These are phyloP conservation scores for Sclerotinia spermophila DNA, from an alignment of 2,329 filamentous ascomycete species.

Conservation along the genomic window DNA sequence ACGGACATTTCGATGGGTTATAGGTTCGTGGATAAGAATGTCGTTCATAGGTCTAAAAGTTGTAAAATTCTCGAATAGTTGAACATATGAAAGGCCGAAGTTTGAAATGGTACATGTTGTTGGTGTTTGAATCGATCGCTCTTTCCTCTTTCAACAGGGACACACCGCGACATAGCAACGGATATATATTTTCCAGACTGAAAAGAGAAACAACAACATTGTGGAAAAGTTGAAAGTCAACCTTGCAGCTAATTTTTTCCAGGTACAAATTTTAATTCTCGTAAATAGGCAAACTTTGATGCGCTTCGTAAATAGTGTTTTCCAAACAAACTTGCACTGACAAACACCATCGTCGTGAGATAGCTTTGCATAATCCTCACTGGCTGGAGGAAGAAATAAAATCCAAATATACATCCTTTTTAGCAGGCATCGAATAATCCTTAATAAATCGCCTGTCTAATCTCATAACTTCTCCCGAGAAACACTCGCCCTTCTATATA, in stretches of 20 bases:
- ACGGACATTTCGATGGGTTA: slow-evolving; percentile 16
- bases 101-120: not conserved
- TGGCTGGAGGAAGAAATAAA: not conserved
- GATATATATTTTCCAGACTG: too few species aligned
- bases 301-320: not conserved
- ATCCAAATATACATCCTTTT: too few species aligned
- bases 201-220: not conserved
- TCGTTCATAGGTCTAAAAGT: slow-evolving; percentile 11
- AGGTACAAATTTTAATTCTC: not conserved
- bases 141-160: not conserved
- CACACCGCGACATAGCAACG: not conserved
- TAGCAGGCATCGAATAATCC: not conserved
- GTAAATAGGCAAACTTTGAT: not conserved
- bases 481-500: slow-evolving; percentile 36
- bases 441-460: too few species aligned
- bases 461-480: slow-evolving; percentile 4
- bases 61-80: not conserved
- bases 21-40: slow-evolving; percentile 11
- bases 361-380: not conserved
- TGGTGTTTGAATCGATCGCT: not conserved
- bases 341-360: not conserved
- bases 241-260: not conserved
- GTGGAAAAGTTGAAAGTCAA: not conserved
- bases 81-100: not conserved
- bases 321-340: not conserved